These are phyloP conservation scores for Corynascus novoguineensis DNA, from an alignment of 495 filamentous ascomycete genomes.

Conservation along the genomic window DNA sequence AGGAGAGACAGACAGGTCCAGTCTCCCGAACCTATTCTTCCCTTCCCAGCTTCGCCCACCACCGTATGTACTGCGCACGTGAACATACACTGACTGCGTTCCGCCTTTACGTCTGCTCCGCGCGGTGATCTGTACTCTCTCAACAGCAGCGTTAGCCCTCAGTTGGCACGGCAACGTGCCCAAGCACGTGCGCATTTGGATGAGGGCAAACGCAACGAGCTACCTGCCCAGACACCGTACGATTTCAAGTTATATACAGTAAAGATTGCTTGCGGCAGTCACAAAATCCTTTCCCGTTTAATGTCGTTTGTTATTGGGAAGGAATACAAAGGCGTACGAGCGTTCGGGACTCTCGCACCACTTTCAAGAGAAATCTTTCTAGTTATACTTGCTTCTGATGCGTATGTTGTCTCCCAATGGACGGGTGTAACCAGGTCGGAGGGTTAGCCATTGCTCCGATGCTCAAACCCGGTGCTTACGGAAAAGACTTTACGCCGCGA, in stretches of 20 bases:
- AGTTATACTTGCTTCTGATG: neutral
- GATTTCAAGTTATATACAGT: neutral
- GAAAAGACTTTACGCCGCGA: neutral
- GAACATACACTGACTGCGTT: no score
- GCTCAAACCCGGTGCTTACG: neutral
- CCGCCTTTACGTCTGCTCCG: neutral
- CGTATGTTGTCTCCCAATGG: neutral
- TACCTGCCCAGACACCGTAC: neutral
- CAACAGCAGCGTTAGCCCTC: slow-evolving; percentile 1
- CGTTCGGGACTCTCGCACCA: neutral
- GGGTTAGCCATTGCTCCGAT: neutral
- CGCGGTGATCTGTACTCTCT: neutral
- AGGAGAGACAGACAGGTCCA: neutral
- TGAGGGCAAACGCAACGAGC: neutral
- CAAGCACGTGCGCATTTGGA: neutral
- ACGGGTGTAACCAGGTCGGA: slow-evolving; percentile 10
- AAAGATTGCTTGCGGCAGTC: slow-evolving; percentile 1
- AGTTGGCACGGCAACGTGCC: neutral
- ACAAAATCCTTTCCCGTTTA: neutral
- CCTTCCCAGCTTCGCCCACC: neutral
- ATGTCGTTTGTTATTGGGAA: neutral
- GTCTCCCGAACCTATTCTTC: neutral
- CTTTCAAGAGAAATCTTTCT: slow-evolving; percentile 2
- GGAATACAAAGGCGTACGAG: neutral
- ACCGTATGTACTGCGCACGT: no score